Percentiles rank a stretch among this genome's conserved stretches.
These are phyloP conservation scores for Herpetomonas tarakana DNA, from an alignment of 208 protist genomes.

Conservation along the genomic window DNA sequence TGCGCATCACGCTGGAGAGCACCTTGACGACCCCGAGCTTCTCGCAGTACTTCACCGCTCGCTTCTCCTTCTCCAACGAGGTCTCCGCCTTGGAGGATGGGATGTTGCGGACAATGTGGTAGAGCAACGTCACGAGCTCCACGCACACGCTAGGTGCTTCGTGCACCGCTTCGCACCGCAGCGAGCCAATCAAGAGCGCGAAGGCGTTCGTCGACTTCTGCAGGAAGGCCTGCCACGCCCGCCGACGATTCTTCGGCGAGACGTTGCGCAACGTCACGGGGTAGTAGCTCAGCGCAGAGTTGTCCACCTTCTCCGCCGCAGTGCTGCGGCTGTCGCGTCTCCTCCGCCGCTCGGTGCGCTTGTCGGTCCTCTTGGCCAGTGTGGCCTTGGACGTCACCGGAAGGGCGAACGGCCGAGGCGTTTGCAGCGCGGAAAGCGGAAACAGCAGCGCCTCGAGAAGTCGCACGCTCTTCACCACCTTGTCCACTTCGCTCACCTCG, in stretches of 20 bases:
- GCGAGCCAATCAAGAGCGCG: slow-evolving; percentile 39
- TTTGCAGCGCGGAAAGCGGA: neutral
- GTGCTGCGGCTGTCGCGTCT: neutral
- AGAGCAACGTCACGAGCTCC: slow-evolving; percentile 54
- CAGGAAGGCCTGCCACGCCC: slow-evolving; percentile 51
- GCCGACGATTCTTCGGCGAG: slow-evolving; percentile 18
- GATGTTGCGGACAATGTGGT: slow-evolving; percentile 59
- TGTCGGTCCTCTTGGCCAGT: neutral
- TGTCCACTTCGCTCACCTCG: neutral
- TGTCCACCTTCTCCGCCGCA: neutral
- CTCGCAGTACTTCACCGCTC: slow-evolving; percentile 42
- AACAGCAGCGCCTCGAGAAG: slow-evolving; percentile 12
- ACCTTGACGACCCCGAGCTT: slow-evolving; percentile 38
- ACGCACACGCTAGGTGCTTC: slow-evolving; percentile 28
- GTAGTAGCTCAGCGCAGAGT: neutral
- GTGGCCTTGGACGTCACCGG: neutral
- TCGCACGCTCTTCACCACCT: slow-evolving; percentile 3
- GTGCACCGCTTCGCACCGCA: slow-evolving; percentile 34
- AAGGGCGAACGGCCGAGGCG: neutral
- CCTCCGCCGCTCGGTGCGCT: neutral
- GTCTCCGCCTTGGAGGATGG: slow-evolving; percentile 9
- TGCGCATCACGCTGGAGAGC: slow-evolving; percentile 35
- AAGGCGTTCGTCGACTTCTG: slow-evolving; percentile 53
- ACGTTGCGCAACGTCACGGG: slow-evolving; percentile 6
- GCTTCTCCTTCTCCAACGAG: slow-evolving; percentile 26